Base-by-base conservation (phyloP, 768 basidiomycete genomes). In the Steccherinum ochraceum region DNA sequence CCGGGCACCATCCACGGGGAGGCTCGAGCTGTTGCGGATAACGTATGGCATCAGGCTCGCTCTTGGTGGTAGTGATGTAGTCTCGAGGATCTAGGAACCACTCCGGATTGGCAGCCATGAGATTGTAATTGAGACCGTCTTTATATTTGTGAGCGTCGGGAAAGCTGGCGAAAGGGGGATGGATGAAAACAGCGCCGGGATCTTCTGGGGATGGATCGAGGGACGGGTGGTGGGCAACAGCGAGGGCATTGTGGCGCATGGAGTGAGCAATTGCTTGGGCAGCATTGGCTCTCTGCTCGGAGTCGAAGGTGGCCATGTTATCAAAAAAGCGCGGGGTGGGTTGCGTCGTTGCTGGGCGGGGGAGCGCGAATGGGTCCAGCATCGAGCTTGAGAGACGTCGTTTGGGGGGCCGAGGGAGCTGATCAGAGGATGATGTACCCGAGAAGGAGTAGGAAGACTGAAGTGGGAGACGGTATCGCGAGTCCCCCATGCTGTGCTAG, bases 1-100 rank as follows among this genome's bases (percentile, higher is more conserved):
- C 78, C 23, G 86, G 86, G 61, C 86, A 89, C 89, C 89, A 91
- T 24, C 89, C 89, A 49, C 89, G 74, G 12, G 89, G 89, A 24
- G 89, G 89, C 63, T 91, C 89, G 12, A 91, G 79, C 63, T 80
- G 75, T 35, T 84, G 72, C 12, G 89, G 89, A 63, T 91, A 91
- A 13, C 80, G 68, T 16, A 88, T 76, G n/a, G 79, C 79, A 47
- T 69, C 65, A 3, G 75, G 64, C 40, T 67, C 64, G 47, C 72
- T 74, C 44, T 72, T 68, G 39, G 70, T 69, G 30, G 65, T 62
- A n/a, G 76, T 69, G 23, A 67, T 58, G 56, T 86, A 90, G 64
- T 90, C 88, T 47, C 69, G 63, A 16, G 84, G 62, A 59, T 83
- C 81, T 53, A 91, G 72, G 61, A 90, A 91, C 89, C 89, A 91